These are phyloP conservation scores for Triglochin maritima DNA, from an alignment of 106 monocot species.

Conservation along the genomic window DNA sequence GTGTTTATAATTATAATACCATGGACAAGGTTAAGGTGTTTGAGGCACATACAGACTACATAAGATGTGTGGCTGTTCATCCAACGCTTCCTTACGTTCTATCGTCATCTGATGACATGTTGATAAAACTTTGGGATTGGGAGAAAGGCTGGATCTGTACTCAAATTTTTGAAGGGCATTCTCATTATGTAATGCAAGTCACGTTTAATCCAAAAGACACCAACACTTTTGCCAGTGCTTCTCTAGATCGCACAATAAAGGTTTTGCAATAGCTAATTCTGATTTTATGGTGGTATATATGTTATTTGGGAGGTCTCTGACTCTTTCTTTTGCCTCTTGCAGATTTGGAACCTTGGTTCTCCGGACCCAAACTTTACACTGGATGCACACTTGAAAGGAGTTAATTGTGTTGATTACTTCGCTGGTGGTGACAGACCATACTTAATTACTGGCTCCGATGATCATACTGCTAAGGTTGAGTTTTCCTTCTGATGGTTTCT, in stretches of 20 bases:
- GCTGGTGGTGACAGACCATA: constrained; percentile 95
- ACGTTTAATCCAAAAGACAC: constrained; percentile 96
- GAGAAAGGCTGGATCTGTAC: constrained; percentile 92
- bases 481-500: constrained; percentile 1
- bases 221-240: constrained; percentile 97
- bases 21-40: constrained; percentile 95
- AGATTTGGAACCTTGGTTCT: constrained; percentile 99
- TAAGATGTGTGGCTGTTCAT: constrained; percentile 93
- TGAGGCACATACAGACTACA: constrained; percentile 98
- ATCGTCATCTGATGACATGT: constrained; percentile 98
- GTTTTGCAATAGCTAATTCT: constrained; percentile 10
- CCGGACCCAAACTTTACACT: constrained; percentile 95
- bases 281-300: not conserved
- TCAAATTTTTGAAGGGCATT: constrained; percentile 95
- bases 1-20: constrained; percentile 96
- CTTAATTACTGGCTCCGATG: constrained; percentile 96
- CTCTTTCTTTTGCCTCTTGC: not conserved
- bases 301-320: not conserved
- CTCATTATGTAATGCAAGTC: constrained; percentile 99
- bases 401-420: constrained; percentile 96
- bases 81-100: constrained; percentile 91
- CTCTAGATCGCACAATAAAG: constrained; percentile 94
- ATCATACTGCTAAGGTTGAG: constrained; percentile 84
- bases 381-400: constrained; percentile 89
- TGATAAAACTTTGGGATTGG: constrained; percentile 99